Conservation (phyloP, 2,329 filamentous ascomycete species). For the Xylaria sp. region DNA sequence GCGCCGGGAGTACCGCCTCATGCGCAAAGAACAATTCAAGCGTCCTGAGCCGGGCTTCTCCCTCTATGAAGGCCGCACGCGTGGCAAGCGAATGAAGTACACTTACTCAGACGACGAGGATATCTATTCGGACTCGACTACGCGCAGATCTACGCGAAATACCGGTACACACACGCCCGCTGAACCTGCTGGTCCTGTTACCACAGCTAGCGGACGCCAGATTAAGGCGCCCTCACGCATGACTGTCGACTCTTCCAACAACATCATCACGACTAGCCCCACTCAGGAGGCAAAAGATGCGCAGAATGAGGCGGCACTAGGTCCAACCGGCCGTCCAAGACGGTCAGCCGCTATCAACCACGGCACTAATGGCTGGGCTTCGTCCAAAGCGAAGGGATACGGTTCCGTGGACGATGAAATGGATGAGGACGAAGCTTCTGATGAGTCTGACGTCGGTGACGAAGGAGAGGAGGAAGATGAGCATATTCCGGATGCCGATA, state of each 20-base stretch:
- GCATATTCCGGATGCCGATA: slow-evolving; percentile 56
- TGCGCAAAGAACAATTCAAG: slow-evolving; percentile 80
- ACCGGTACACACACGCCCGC: slow-evolving; percentile 68
- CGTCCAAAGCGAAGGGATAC: slow-evolving; percentile 44
- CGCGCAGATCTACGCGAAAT: slow-evolving; percentile 66
- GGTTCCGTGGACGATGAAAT: slow-evolving; percentile 51
- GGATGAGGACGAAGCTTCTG: slow-evolving; percentile 62
- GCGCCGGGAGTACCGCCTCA: slow-evolving; percentile 83
- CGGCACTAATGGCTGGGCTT: slow-evolving; percentile 45
- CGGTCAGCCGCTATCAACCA: slow-evolving; percentile 47
- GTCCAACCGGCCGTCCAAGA: slow-evolving; percentile 45
- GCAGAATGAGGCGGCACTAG: slow-evolving; percentile 37
- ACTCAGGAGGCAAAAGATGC: slow-evolving; percentile 29
- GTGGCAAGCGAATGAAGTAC: slow-evolving; percentile 94
- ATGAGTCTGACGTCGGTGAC: slow-evolving; percentile 67
- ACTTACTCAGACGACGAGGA: slow-evolving; percentile 89
- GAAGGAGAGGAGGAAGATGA: slow-evolving; percentile 66
- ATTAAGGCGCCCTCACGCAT: slow-evolving; percentile 63
- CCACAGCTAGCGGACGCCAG: slow-evolving; percentile 84
- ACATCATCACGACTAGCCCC: slow-evolving; percentile 41
- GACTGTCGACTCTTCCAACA: slow-evolving; percentile 54
- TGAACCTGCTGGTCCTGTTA: slow-evolving; percentile 55
- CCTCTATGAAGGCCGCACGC: slow-evolving; percentile 90
- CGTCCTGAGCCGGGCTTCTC: slow-evolving; percentile 86
- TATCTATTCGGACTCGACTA: slow-evolving; percentile 58